These are phyloP conservation scores for Sporothrix euskadiensis DNA, from an alignment of 2,329 filamentous ascomycete species.

Conservation along the genomic window DNA sequence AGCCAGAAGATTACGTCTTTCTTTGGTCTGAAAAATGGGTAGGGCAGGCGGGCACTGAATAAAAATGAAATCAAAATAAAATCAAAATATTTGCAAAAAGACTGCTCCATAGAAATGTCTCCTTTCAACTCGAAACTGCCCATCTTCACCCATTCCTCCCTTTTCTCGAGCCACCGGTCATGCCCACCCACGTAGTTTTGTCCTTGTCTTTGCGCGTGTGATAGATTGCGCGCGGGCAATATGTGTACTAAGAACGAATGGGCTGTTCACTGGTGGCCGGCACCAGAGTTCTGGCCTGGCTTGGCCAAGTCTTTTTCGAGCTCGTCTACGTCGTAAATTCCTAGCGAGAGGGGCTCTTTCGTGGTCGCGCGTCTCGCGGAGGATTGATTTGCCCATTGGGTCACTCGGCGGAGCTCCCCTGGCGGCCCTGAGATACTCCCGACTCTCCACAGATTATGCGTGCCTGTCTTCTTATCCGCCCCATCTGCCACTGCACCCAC, in stretches of 20 bases:
- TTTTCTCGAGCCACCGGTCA: conserved; percentile 3
- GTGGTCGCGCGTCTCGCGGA: conserved; percentile 14
- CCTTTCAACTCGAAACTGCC: neutral
- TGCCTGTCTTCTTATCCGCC: neutral
- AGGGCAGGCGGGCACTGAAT: neutral
- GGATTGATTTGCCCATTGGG: neutral
- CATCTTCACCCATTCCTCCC: neutral
- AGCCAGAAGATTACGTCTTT: conserved; percentile 29
- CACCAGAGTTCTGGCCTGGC: conserved; percentile 11
- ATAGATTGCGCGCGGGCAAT: neutral
- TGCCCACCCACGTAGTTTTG: conserved; percentile 3
- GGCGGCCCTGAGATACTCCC: neutral
- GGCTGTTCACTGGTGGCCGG: neutral
- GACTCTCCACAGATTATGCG: neutral
- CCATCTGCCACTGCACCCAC: no score
- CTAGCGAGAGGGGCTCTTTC: neutral
- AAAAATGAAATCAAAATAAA: neutral
- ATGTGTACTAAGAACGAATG: neutral
- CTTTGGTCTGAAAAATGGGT: conserved; percentile 15
- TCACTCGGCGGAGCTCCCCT: neutral
- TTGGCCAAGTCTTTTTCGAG: neutral
- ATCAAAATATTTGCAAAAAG: neutral
- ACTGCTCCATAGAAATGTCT: neutral
- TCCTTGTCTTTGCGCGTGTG: neutral
- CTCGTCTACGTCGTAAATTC: neutral